These are phyloP conservation scores for Mayamaea pseudoterrestris DNA, from an alignment of 108 stramenopile species.

Conservation along the genomic window DNA sequence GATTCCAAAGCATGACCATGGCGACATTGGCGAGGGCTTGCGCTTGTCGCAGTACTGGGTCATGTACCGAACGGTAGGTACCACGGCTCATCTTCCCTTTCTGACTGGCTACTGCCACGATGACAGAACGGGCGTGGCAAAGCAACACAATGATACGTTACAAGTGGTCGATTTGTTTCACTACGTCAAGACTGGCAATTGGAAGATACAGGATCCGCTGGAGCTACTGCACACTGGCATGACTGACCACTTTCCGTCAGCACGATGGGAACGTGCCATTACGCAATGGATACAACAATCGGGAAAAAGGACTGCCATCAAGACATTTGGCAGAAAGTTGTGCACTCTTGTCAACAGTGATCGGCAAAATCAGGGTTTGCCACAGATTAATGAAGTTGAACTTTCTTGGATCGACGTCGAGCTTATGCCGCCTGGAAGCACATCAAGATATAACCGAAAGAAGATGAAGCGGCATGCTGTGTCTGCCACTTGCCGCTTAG, in stretches of 20 bases:
- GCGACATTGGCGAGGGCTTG: slow-evolving; percentile 12
- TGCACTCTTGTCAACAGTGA: not conserved
- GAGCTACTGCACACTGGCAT: not conserved
- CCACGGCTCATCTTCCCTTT: not conserved
- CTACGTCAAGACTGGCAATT: not conserved
- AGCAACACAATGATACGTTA: not conserved
- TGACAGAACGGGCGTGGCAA: not conserved
- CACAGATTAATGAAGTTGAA: not conserved
- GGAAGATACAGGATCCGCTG: not conserved
- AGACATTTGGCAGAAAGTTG: not conserved
- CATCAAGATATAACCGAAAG: not conserved
- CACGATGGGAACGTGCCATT: slow-evolving; percentile 8
- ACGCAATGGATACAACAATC: slow-evolving; percentile 1
- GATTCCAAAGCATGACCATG: slow-evolving; percentile 7
- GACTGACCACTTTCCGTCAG: slow-evolving; percentile 2
- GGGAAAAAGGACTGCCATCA: not conserved
- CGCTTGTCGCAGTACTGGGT: slow-evolving; percentile 11
- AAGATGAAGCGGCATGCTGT: no score
- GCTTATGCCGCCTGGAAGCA: not conserved
- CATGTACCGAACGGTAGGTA: slow-evolving; percentile 2
- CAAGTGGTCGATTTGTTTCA: slow-evolving; percentile 1
- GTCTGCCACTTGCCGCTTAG: no score
- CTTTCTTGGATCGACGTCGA: not conserved
- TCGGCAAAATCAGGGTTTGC: not conserved
- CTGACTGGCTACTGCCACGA: not conserved